These are phyloP conservation scores for Aspergillus terreus DNA, from an alignment of 2,329 filamentous ascomycete species.

Conservation along the genomic window DNA sequence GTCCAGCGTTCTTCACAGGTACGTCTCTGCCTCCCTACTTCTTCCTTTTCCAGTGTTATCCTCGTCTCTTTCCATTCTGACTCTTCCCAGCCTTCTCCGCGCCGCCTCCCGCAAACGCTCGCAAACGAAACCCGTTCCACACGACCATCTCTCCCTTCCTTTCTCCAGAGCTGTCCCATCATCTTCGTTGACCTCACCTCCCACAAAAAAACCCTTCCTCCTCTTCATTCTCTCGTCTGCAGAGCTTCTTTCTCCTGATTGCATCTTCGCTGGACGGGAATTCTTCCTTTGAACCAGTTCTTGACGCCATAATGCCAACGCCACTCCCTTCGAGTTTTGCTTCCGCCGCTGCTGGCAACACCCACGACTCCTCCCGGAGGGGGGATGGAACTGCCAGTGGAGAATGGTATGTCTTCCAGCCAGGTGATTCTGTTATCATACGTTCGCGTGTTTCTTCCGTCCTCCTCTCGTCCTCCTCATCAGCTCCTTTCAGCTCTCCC, in stretches of 20 bases:
- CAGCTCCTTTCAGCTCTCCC: neutral
- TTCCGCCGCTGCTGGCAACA: constrained; percentile 75
- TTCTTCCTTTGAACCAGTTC: constrained; percentile 16
- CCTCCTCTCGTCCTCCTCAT: constrained; percentile 1
- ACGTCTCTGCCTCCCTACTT: no score
- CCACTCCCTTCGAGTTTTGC: constrained; percentile 80
- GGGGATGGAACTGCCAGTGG: constrained; percentile 58
- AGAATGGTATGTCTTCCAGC: constrained; percentile 62
- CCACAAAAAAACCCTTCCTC: neutral
- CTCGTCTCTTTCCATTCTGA: constrained; percentile 10
- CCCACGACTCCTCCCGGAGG: constrained; percentile 58
- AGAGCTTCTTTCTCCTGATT: constrained; percentile 12
- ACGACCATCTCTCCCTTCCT: neutral
- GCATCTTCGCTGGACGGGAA: constrained; percentile 19
- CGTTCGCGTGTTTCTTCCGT: neutral
- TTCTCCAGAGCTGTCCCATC: neutral
- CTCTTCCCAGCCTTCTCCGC: constrained; percentile 16
- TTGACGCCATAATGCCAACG: constrained; percentile 57
- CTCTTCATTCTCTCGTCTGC: constrained; percentile 18
- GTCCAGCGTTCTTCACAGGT: neutral
- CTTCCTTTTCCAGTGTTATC: no score
- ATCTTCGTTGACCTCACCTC: neutral
- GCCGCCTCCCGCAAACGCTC: constrained; percentile 15
- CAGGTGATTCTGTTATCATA: neutral
- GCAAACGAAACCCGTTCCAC: neutral